These are phyloP conservation scores for Leccinum ochraceum DNA, from an alignment of 768 basidiomycete genomes.

Conservation along the genomic window DNA sequence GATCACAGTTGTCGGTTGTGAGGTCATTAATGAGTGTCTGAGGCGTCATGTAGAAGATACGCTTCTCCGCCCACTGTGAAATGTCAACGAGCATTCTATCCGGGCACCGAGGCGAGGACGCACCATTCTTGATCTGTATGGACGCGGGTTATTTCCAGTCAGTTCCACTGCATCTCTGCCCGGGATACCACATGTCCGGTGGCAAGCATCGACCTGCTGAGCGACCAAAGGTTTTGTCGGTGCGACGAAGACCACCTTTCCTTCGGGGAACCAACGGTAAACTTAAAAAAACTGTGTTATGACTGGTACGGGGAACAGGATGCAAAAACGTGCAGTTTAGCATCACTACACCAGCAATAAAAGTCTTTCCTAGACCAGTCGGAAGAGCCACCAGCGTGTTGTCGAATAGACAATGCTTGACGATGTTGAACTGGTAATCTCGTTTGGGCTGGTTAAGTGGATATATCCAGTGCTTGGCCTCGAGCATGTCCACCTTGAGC, in stretches of 20 bases:
- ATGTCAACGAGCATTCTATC: not conserved
- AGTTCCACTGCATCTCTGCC: conserved; percentile 82
- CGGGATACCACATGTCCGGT: conserved; percentile 90
- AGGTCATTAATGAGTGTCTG: conserved; percentile 94
- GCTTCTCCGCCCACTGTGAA: conserved; percentile 72
- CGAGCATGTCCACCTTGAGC: conserved; percentile 71
- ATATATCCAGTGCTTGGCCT: conserved; percentile 86
- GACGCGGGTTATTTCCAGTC: conserved; percentile 68
- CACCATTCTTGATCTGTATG: conserved; percentile 61
- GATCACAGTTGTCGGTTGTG: conserved; percentile 68
- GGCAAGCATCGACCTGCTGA: conserved; percentile 94
- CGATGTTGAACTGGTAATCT: conserved; percentile 95
- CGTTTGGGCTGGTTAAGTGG: conserved; percentile 87
- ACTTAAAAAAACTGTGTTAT: conserved; percentile 42
- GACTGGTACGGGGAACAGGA: conserved; percentile 1
- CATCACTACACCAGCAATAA: conserved; percentile 97
- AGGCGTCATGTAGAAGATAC: conserved; percentile 94
- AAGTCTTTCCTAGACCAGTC: conserved; percentile 97
- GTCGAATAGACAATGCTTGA: conserved; percentile 80
- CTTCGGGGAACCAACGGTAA: conserved; percentile 91
- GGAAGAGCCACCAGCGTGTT: conserved; percentile 94
- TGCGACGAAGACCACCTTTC: conserved; percentile 92
- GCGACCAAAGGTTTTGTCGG: conserved; percentile 96
- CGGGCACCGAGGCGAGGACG: conserved; percentile 23
- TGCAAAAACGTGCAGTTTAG: conserved; percentile 68